These are phyloP conservation scores for Leucocoprinus leucothites DNA, from an alignment of 768 basidiomycete species.

Conservation along the genomic window DNA sequence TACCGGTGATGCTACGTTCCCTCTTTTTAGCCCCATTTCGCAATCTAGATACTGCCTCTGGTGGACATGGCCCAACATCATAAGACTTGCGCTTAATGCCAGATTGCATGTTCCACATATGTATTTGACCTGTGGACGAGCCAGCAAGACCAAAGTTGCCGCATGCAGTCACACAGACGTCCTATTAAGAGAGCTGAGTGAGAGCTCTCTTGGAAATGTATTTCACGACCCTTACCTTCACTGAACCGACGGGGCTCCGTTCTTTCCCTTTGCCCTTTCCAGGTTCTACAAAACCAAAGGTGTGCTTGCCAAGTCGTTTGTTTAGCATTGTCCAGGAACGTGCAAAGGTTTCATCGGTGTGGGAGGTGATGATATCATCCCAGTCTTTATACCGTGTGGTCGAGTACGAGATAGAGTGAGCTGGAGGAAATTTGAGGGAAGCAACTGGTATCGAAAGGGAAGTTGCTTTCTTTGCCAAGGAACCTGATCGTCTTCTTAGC, in stretches of 20 bases:
- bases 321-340: constrained; percentile 86
- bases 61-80: constrained; percentile 60
- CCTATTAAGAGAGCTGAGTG: constrained; percentile 33
- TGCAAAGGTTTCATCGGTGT: constrained; percentile 77
- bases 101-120: constrained; percentile 97
- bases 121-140: constrained; percentile 73
- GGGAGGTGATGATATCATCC: constrained; percentile 95
- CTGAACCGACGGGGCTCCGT: constrained; percentile 48
- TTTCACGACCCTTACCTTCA: constrained; percentile 52
- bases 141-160: constrained; percentile 93
- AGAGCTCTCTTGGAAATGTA: neutral
- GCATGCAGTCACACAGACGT: constrained; percentile 88
- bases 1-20: constrained; percentile 68
- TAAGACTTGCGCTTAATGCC: constrained; percentile 83
- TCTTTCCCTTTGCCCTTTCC: constrained; percentile 47
- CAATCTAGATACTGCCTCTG: constrained; percentile 45
- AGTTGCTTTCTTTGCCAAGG: constrained; percentile 78
- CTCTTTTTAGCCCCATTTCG: constrained; percentile 35
- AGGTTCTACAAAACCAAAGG: constrained; percentile 56
- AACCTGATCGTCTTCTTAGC: constrained; percentile 44
- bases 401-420: constrained; percentile 77
- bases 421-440: constrained; percentile 80
- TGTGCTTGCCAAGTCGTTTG: constrained; percentile 78
- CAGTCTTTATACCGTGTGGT: constrained; percentile 86
- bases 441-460: constrained; percentile 74